A percentile compares a stretch with the other conserved stretches of the same genome.
Evolutionary conservation across 148 eudicot genomes (phyloP).

Genomic region (Cornus florida): DNA sequence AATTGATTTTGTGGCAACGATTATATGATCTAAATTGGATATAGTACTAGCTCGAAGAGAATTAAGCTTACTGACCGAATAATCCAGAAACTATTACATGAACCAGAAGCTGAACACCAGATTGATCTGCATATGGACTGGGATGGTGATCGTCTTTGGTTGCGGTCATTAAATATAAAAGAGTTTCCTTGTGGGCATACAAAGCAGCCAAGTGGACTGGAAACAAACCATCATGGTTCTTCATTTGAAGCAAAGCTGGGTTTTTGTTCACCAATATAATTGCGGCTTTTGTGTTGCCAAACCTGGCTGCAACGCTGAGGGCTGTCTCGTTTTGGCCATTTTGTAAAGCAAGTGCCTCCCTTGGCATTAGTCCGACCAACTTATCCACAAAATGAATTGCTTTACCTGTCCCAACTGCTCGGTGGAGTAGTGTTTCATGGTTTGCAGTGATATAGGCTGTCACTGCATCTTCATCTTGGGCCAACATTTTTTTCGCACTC

Average conservation of each 20-base stretch:
- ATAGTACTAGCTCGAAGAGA: not conserved
- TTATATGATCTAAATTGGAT: not conserved
- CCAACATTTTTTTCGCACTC: constrained; percentile 6
- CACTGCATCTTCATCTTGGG: not conserved
- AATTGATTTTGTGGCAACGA: too few species aligned
- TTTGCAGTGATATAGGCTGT: not conserved
- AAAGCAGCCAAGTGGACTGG: not conserved
- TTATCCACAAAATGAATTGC: constrained; percentile 21
- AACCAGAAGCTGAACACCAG: not conserved
- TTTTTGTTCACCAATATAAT: not conserved
- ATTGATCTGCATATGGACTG: not conserved
- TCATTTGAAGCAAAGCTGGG: not conserved
- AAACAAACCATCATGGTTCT: not conserved
- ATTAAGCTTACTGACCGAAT: not conserved
- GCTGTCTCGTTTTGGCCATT: not conserved
- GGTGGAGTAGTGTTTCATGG: constrained; percentile 11
- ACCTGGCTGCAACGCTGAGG: not conserved
- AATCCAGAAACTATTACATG: not conserved
- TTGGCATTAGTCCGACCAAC: constrained; percentile 10
- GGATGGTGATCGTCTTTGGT: not conserved
- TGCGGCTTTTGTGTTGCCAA: not conserved
- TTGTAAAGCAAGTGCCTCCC: not conserved
- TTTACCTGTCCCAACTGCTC: constrained; percentile 16
- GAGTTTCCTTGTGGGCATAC: not conserved
- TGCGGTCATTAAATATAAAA: not conserved